Evolutionary conservation across 257 asterid species (phyloP).

Genomic region (Solanum peruvianum): DNA sequence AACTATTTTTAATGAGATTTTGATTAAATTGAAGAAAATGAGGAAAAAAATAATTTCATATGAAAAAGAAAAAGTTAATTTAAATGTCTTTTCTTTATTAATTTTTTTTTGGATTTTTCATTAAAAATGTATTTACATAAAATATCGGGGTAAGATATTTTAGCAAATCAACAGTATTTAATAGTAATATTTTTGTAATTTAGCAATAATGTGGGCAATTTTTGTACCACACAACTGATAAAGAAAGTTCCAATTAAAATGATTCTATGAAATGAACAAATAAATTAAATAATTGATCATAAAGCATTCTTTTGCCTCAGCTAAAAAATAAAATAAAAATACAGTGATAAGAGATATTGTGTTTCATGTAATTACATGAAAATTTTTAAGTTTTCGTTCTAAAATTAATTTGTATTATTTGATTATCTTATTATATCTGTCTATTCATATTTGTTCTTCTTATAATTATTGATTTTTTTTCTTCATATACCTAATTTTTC

Average conservation of each 20-base stretch:
- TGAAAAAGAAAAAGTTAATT: background rate
- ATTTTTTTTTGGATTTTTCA: background rate
- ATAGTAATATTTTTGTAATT: background rate
- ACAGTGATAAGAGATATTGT: background rate
- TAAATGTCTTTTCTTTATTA: no score
- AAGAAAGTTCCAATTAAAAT: background rate
- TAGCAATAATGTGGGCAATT: background rate
- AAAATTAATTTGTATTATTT: no score
- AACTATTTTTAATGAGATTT: no score
- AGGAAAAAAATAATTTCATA: no score
- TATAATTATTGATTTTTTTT: no score
- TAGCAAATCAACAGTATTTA: background rate
- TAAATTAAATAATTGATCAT: background rate
- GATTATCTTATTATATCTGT: no score
- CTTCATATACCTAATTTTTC: no score
- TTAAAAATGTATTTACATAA: background rate
- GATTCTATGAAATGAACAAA: background rate
- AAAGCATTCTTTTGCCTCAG: background rate
- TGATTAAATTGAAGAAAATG: no score
- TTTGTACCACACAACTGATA: background rate
- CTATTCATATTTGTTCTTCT: no score
- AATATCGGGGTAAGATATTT: background rate
- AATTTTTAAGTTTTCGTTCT: no score
- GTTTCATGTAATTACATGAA: no score
- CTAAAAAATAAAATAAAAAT: background rate